Base-by-base conservation (phyloP, 1,139 yeast species). In the Protomyces inundatus region DNA sequence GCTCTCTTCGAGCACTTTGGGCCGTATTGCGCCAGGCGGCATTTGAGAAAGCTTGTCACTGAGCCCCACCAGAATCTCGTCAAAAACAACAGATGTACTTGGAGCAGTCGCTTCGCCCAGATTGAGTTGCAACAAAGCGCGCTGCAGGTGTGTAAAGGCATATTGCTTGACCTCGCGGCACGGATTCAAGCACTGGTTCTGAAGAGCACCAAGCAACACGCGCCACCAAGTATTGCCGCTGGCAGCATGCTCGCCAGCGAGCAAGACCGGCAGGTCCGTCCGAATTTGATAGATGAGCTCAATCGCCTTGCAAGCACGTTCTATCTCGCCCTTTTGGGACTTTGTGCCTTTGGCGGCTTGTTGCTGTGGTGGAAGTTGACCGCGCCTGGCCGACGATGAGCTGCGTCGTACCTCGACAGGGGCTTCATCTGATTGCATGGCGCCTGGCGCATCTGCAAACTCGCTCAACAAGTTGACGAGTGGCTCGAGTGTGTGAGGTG, bases 141-240 rank as follows among this genome's bases (percentile, higher is more conserved):
- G 84, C 84, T 70, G 90, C 76, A 16, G 81, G 72, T 65, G 80
- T 76, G 66, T 69, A 55, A 76, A 69, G 0, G 96, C 93, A 73
- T 79, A 82, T 0, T 81, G 75, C 55, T 97, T 79, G 10, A 90
- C 79, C 71, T 87, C 90, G 45, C 89, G 80, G 72, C 96, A 88
- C 7, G 96, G 96, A 70, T 90, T 90, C 73, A 88, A 82, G 72
- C 97, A 88, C 74, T 90, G 97, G 70, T 87, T 91, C 0, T 95
- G 90, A 66, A 90, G 79, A 0, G 95, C 93, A 72, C 88, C 65
- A 12, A 68, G 61, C 32, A 69, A 63, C 30, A 68, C 67, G 39
- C 61, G 61, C 68, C 69, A 70, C 48, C 64, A 69, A 33, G 58
- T 61, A 33, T 57, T 37, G 12, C 55, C 50, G 9, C 35, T 35